Conservation (phyloP, 2,329 filamentous ascomycete genomes). For the Diaporthe sp. region DNA sequence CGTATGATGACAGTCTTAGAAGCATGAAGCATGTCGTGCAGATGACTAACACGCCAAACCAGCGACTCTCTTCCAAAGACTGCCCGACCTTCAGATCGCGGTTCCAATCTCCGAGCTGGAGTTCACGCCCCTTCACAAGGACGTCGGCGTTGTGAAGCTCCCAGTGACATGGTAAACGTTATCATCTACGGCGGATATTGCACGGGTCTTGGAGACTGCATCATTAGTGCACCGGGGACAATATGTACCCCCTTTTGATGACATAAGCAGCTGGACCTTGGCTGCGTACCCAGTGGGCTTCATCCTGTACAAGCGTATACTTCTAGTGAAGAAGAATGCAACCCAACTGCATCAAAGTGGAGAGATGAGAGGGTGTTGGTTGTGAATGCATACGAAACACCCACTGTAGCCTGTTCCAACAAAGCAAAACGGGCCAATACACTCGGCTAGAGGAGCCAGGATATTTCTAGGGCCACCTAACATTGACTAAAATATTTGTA, state of each 20-base stretch:
- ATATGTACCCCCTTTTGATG: too few species aligned
- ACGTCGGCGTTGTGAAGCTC: not conserved
- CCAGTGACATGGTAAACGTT: not conserved
- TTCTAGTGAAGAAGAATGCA: too few species aligned
- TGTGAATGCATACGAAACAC: not conserved
- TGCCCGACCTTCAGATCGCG: not conserved
- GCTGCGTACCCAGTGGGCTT: too few species aligned
- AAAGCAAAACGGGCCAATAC: not conserved
- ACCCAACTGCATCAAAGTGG: not conserved
- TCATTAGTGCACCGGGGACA: too few species aligned
- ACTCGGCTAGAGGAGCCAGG: not conserved
- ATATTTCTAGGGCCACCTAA: not conserved
- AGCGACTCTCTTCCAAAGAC: not conserved
- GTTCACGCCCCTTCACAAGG: not conserved
- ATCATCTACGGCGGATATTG: not conserved
- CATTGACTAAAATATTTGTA: not conserved
- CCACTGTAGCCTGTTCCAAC: not conserved
- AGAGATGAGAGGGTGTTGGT: not conserved
- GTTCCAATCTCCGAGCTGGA: not conserved
- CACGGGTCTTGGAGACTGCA: not conserved
- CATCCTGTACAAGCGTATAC: too few species aligned
- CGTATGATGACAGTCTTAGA: too few species aligned
- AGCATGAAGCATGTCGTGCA: not conserved
- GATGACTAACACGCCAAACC: not conserved
- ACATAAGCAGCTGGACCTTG: too few species aligned